Evolutionary conservation across 352 stramenopile species (phyloP).

Genomic region (Lagenidium giganteum): DNA sequence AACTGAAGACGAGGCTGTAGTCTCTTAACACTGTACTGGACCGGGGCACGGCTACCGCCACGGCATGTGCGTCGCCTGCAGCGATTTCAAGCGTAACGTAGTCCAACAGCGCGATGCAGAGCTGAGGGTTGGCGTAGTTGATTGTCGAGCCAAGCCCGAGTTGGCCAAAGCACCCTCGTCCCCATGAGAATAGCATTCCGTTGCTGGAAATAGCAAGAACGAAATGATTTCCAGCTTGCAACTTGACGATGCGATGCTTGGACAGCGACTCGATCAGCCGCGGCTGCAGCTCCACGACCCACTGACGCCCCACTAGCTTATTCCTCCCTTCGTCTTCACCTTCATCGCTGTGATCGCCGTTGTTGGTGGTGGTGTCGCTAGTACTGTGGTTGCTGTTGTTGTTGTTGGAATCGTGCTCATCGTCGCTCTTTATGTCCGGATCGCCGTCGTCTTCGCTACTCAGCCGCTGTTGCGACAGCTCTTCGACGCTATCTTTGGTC

Average conservation of each 20-base stretch:
- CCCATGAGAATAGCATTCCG: slow-evolving; percentile 42
- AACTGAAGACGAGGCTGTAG: slow-evolving; percentile 30
- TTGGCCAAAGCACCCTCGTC: slow-evolving; percentile 33
- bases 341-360: not conserved
- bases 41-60: slow-evolving; percentile 4
- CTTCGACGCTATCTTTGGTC: not conserved
- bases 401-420: not conserved
- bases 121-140: slow-evolving; percentile 12
- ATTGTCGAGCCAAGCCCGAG: slow-evolving; percentile 31
- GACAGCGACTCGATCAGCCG: slow-evolving; percentile 18
- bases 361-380: not conserved
- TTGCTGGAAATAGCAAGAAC: slow-evolving; percentile 22
- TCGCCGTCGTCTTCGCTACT: not conserved
- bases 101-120: slow-evolving; percentile 21
- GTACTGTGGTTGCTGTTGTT: slow-evolving; percentile 3
- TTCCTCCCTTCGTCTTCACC: no score
- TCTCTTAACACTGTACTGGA: slow-evolving; percentile 1
- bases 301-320: no score
- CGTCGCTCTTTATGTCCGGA: not conserved
- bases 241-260: slow-evolving; percentile 18
- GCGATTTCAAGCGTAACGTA: slow-evolving; percentile 28
- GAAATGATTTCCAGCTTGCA: slow-evolving; percentile 47
- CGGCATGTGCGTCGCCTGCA: slow-evolving; percentile 27
- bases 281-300: slow-evolving; percentile 21
- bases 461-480: no score